Evolutionary conservation across 208 protist species (phyloP).

Genomic region (Leishmania amazonensis): DNA sequence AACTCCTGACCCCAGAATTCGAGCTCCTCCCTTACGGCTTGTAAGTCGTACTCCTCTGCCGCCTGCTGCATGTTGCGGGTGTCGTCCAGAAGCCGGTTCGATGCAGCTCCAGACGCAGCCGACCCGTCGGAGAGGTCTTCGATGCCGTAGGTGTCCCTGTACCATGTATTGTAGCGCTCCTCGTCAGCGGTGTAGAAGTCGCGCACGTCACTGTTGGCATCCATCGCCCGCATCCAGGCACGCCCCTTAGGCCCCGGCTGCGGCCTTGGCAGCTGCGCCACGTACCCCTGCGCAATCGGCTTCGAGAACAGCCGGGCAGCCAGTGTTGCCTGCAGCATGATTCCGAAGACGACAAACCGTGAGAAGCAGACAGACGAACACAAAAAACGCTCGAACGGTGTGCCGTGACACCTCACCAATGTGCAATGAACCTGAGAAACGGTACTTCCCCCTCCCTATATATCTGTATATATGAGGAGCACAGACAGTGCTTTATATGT

Average conservation of each 20-base stretch:
- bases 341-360: background rate
- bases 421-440: background rate
- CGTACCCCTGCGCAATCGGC: constrained; percentile 80
- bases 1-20: constrained; percentile 66
- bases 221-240: constrained; percentile 59
- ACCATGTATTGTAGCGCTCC: constrained; percentile 81
- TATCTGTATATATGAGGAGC: background rate
- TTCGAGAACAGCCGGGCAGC: constrained; percentile 64
- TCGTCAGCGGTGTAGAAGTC: constrained; percentile 56
- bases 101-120: constrained; percentile 63
- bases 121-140: constrained; percentile 69
- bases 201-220: constrained; percentile 62
- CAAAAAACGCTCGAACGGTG: background rate
- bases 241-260: constrained; percentile 31
- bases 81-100: constrained; percentile 63
- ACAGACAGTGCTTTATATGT: background rate
- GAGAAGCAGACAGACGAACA: background rate
- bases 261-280: constrained; percentile 54
- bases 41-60: constrained; percentile 44
- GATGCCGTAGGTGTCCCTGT: constrained; percentile 69
- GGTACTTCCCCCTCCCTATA: too few species aligned
- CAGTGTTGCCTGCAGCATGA: constrained; percentile 37
- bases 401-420: background rate
- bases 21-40: constrained; percentile 57
- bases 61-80: constrained; percentile 46